These are phyloP conservation scores for Copromyces sp. DNA, from an alignment of 495 filamentous ascomycete genomes.

Conservation along the genomic window DNA sequence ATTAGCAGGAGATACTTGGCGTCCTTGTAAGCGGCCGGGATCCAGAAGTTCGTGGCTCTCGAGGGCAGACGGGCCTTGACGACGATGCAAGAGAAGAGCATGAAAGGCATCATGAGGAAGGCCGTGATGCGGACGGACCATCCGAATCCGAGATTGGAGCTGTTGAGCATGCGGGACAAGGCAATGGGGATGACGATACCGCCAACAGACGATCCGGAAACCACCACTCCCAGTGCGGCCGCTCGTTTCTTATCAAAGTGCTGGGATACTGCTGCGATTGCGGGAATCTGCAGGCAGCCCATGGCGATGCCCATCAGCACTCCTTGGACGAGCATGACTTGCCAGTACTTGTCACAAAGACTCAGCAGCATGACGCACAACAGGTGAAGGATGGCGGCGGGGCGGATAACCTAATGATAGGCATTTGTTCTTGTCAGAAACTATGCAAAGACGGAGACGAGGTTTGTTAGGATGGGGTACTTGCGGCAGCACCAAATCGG, in stretches of 20 bases:
- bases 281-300: slow-evolving; percentile 40
- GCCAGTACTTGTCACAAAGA: slow-evolving; percentile 48
- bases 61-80: slow-evolving; percentile 38
- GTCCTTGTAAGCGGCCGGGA: slow-evolving; percentile 33
- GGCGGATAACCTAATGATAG: slow-evolving; percentile 25
- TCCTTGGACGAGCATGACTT: slow-evolving; percentile 54
- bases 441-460: background rate
- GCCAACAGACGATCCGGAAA: slow-evolving; percentile 48
- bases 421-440: background rate
- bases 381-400: slow-evolving; percentile 28
- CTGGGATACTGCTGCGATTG: slow-evolving; percentile 41
- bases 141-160: slow-evolving; percentile 38
- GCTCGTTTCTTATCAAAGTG: slow-evolving; percentile 46
- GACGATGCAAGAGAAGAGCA: slow-evolving; percentile 30
- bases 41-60: slow-evolving; percentile 30
- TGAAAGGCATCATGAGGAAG: slow-evolving; percentile 42
- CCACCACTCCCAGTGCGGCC: slow-evolving; percentile 43
- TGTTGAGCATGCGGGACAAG: slow-evolving; percentile 31
- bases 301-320: slow-evolving; percentile 43
- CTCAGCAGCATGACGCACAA: slow-evolving; percentile 45
- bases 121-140: slow-evolving; percentile 51
- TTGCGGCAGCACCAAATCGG: slow-evolving; percentile 34
- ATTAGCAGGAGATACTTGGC: slow-evolving; percentile 28
- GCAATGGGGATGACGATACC: slow-evolving; percentile 44
- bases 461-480: background rate